Percentiles rank a stretch among this genome's conserved stretches.
phyloP scores from a whole-genome alignment of 2,329 filamentous ascomycete species.

The Colletotrichum melonis region DNA sequence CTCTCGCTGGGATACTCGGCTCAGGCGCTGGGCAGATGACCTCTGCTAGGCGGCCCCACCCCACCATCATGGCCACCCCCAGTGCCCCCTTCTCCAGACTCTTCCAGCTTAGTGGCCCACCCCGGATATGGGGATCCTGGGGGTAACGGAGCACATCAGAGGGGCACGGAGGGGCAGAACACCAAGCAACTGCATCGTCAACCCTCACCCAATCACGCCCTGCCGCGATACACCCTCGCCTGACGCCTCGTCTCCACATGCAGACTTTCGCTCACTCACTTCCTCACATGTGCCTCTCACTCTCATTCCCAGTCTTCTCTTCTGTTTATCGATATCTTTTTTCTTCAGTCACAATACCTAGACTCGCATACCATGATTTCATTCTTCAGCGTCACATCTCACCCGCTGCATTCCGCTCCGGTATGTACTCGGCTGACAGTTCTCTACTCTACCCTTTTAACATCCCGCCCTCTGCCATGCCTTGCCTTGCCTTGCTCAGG shows the following conservation, averaged over 20 bases:
- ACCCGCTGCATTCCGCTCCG: not conserved
- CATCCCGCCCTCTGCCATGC: too few relatives aligned
- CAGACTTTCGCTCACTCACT: not conserved
- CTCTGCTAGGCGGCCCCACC: not conserved
- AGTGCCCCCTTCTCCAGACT: not conserved
- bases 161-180: not conserved
- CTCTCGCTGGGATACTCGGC: not conserved
- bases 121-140: slow-evolving; percentile 28
- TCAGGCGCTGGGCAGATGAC: slow-evolving; percentile 4
- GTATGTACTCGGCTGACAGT: not conserved
- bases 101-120: slow-evolving; percentile 8
- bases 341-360: not conserved
- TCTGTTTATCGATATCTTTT: not conserved
- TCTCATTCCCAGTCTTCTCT: not conserved
- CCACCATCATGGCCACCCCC: not conserved
- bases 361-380: too few relatives aligned
- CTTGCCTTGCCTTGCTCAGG: too few relatives aligned
- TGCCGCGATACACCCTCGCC: slow-evolving; percentile 2
- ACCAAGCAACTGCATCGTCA: slow-evolving; percentile 2
- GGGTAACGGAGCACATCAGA: not conserved
- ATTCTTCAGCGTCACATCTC: not conserved
- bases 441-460: too few relatives aligned
- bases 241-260: not conserved
- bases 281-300: not conserved
- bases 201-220: slow-evolving; percentile 8